Conservation (phyloP, 345 rosid species). For the Syzygium jambos region DNA sequence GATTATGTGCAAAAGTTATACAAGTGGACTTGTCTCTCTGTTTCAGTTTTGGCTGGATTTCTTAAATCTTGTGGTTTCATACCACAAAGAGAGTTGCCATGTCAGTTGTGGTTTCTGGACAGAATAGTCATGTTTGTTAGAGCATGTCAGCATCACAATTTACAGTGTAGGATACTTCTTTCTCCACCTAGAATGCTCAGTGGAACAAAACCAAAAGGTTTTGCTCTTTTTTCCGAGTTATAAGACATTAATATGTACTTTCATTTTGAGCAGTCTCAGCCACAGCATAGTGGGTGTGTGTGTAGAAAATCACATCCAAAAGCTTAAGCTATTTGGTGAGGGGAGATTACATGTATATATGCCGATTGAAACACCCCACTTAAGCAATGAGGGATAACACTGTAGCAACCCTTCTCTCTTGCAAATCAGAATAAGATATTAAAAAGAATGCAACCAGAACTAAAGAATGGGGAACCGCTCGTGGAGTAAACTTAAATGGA, state of each 20-base stretch:
- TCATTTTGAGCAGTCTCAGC: background rate
- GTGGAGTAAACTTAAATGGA: background rate
- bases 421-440: background rate
- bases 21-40: background rate
- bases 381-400: background rate
- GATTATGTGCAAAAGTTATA: background rate
- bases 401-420: background rate
- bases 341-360: background rate
- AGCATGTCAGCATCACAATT: background rate
- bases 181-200: background rate
- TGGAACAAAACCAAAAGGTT: background rate
- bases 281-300: background rate
- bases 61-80: background rate
- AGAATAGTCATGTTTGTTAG: background rate
- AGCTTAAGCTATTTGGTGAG: background rate
- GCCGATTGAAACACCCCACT: background rate
- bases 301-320: background rate
- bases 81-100: background rate
- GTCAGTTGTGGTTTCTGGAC: background rate
- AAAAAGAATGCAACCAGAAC: background rate
- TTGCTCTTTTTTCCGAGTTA: background rate
- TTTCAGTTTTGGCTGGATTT: background rate
- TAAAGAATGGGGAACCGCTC: background rate
- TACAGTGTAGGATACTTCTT: background rate
- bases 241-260: background rate